A percentile compares a stretch with the other conserved stretches of the same genome.
These are phyloP conservation scores for Astrephomene gubernaculifera DNA, from an alignment of 139 green algal species.

Conservation along the genomic window DNA sequence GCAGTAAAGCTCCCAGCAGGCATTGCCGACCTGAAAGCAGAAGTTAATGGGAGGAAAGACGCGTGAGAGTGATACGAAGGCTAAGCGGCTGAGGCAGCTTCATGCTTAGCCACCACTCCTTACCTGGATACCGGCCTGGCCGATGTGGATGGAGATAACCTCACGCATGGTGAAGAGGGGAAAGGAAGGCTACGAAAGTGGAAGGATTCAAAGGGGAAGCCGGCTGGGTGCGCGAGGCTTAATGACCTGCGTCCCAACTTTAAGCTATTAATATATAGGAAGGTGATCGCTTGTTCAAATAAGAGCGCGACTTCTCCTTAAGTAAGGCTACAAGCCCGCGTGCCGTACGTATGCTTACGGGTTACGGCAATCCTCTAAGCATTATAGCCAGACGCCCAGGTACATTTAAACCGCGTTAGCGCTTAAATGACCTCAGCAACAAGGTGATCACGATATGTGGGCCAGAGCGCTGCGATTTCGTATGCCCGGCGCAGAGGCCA, in stretches of 20 bases:
- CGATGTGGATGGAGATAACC: conserved; percentile 98
- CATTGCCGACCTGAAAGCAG: conserved; percentile 90
- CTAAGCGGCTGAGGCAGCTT: not conserved
- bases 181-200: not conserved
- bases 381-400: not conserved
- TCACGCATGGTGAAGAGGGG: conserved; percentile 85
- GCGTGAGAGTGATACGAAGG: not conserved
- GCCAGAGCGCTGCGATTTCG: no score
- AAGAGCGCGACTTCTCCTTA: no score
- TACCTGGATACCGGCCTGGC: conserved; percentile 89
- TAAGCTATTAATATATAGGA: not conserved
- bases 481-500: no score
- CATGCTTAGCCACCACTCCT: conserved; percentile 80
- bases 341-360: not conserved
- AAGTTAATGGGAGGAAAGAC: no score
- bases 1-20: conserved; percentile 99
- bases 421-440: not conserved
- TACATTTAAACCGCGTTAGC: not conserved
- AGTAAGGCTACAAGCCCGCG: not conserved
- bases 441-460: not conserved
- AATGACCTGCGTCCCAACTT: conserved; percentile 27
- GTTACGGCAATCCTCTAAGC: not conserved
- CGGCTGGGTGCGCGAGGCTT: conserved; percentile 16
- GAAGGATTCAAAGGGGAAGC: not conserved
- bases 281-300: no score